Percentiles rank a stretch among this genome's conserved stretches.
Conservation (phyloP, 1,284 basidiomycete species). For the Porodaedalea pini region DNA sequence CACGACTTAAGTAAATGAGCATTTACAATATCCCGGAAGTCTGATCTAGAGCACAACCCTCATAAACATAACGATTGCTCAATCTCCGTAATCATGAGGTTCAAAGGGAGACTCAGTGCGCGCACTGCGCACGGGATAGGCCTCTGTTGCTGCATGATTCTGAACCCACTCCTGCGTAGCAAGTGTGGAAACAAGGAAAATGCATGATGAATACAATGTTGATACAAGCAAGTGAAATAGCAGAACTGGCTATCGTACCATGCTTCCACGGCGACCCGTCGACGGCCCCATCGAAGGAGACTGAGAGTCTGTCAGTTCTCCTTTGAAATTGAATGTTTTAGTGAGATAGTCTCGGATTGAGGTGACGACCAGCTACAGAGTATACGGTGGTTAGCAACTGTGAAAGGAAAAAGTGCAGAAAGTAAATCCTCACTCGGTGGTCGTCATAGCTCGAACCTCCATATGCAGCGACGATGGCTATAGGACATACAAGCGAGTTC, state of each 20-base stretch:
- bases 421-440: conserved; percentile 53
- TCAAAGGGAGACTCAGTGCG: conserved; percentile 17
- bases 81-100: conserved; percentile 16
- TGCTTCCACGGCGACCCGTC: conserved; percentile 17
- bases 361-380: conserved; percentile 53
- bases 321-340: conserved; percentile 42
- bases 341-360: conserved; percentile 67
- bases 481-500: conserved; percentile 79
- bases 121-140: conserved; percentile 7
- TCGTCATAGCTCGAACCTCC: conserved; percentile 80
- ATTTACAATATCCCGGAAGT: not conserved
- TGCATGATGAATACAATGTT: conserved; percentile 10
- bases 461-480: conserved; percentile 74
- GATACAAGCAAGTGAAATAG: not conserved
- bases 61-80: not conserved
- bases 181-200: conserved; percentile 1
- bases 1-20: no score
- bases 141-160: conserved; percentile 12
- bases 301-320: conserved; percentile 8
- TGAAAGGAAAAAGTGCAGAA: not conserved
- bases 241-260: conserved; percentile 19
- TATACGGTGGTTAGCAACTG: conserved; percentile 6
- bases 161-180: conserved; percentile 13
- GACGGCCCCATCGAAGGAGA: conserved; percentile 9
- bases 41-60: no score